These are phyloP conservation scores for Podila minutissima DNA, from an alignment of 192 early-diverging fungal species.

Conservation along the genomic window DNA sequence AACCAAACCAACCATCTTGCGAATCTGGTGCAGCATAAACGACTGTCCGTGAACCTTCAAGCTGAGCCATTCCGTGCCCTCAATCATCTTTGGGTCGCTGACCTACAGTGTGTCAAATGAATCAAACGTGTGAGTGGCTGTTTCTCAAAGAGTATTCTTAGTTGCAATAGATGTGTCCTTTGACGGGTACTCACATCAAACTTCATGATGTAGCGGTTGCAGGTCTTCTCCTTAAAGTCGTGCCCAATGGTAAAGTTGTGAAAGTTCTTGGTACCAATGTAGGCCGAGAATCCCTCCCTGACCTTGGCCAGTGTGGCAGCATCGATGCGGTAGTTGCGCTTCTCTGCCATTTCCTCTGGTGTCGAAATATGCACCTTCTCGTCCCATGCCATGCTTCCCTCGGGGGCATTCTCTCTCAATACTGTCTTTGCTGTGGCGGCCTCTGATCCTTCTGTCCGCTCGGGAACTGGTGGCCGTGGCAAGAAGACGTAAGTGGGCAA, in stretches of 20 bases:
- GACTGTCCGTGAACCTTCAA: slow-evolving; percentile 94
- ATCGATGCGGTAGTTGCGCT: slow-evolving; percentile 74
- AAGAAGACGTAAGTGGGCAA: slow-evolving; percentile 91
- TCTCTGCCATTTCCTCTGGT: slow-evolving; percentile 67
- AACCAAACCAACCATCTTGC: slow-evolving; percentile 97
- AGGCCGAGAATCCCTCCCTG: slow-evolving; percentile 71
- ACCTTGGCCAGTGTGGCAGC: slow-evolving; percentile 71
- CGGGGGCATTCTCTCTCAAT: slow-evolving; percentile 20
- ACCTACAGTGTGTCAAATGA: slow-evolving; percentile 25
- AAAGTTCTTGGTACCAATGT: slow-evolving; percentile 91
- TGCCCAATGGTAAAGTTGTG: slow-evolving; percentile 95
- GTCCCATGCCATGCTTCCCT: slow-evolving; percentile 47
- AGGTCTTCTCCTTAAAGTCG: slow-evolving; percentile 78
- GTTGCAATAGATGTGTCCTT: background rate
- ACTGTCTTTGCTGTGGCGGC: slow-evolving; percentile 10
- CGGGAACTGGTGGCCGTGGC: slow-evolving; percentile 43
- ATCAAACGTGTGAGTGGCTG: background rate
- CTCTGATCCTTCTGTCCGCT: background rate
- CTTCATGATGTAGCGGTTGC: slow-evolving; percentile 83
- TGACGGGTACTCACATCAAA: slow-evolving; percentile 69
- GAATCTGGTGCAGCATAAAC: slow-evolving; percentile 99
- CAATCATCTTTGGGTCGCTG: slow-evolving; percentile 73
- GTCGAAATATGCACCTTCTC: slow-evolving; percentile 52
- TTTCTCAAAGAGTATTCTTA: no score
- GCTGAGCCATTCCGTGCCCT: slow-evolving; percentile 88